A percentile compares a stretch with the other conserved stretches of the same genome.
Evolutionary conservation across 2,329 filamentous ascomycete species (phyloP).

Genomic region (Tolypocladium guangdongense): DNA sequence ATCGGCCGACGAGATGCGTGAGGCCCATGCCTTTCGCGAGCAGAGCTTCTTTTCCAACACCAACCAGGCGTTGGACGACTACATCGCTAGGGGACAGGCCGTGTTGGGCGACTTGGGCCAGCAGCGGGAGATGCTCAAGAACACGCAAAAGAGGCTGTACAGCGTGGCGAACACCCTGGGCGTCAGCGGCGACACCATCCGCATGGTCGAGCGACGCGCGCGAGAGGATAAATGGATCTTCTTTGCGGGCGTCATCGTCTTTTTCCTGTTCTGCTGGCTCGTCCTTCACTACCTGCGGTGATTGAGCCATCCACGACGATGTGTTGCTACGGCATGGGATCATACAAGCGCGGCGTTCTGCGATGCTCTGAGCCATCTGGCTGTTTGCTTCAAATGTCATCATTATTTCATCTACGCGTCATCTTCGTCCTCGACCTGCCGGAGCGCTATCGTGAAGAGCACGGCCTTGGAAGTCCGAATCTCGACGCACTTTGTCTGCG

Average conservation of each 20-base stretch:
- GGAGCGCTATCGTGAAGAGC: constrained; percentile 63
- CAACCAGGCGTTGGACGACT: constrained; percentile 82
- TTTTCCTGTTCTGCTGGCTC: constrained; percentile 86
- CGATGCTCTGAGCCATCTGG: neutral
- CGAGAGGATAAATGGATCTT: constrained; percentile 99
- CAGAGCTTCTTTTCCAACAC: constrained; percentile 78
- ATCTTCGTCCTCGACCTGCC: constrained; percentile 23
- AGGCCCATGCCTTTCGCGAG: constrained; percentile 77
- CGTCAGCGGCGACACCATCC: constrained; percentile 88
- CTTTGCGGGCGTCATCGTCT: constrained; percentile 72
- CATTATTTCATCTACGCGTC: constrained; percentile 11
- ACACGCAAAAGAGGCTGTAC: constrained; percentile 82
- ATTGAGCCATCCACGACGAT: constrained; percentile 1
- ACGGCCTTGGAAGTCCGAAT: constrained; percentile 54
- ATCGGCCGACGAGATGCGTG: constrained; percentile 55
- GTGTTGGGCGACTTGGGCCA: constrained; percentile 81
- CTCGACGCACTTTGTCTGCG: constrained; percentile 46
- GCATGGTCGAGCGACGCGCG: constrained; percentile 87
- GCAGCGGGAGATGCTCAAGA: constrained; percentile 91
- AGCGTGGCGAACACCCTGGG: constrained; percentile 90
- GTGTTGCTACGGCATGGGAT: neutral
- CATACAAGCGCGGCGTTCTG: constrained; percentile 7
- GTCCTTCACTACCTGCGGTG: constrained; percentile 71
- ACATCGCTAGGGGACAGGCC: constrained; percentile 79
- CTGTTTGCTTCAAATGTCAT: neutral